Evolutionary conservation across 306 rosid species (phyloP).

Genomic region (Trichosanthes truncata): DNA sequence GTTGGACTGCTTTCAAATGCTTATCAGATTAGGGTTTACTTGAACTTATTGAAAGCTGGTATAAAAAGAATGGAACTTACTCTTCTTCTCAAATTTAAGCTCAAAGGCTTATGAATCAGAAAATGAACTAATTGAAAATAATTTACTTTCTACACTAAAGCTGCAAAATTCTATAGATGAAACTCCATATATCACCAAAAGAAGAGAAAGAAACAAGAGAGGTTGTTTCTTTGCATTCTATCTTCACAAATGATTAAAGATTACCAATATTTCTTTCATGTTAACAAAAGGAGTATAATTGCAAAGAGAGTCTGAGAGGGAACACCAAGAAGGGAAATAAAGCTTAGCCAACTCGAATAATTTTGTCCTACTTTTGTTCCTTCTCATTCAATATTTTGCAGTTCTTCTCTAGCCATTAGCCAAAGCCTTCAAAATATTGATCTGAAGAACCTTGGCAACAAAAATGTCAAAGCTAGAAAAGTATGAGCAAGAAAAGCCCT

Average conservation of each 20-base stretch:
- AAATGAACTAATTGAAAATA: not conserved
- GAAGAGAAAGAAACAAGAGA: not conserved
- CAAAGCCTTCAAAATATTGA: not conserved
- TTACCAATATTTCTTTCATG: not conserved
- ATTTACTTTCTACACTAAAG: not conserved
- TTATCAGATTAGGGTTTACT: too few relatives aligned
- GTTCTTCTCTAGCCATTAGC: not conserved
- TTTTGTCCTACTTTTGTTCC: not conserved
- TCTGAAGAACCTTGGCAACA: not conserved
- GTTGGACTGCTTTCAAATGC: too few relatives aligned
- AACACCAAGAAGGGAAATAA: not conserved
- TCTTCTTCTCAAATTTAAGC: not conserved
- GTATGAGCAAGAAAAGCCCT: not conserved
- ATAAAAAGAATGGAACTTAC: not conserved
- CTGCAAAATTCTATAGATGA: not conserved
- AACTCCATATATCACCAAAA: not conserved
- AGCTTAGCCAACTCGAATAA: not conserved
- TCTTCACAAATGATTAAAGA: not conserved
- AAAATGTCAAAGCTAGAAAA: not conserved
- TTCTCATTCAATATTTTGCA: not conserved
- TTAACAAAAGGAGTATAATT: not conserved
- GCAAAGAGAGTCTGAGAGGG: not conserved
- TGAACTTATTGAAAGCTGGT: not conserved
- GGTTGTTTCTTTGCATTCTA: not conserved
- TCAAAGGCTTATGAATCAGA: not conserved